Percentiles rank a stretch among this genome's conserved stretches.
These are phyloP conservation scores for Serendipita sp. DNA, from an alignment of 768 basidiomycete species.

Conservation along the genomic window DNA sequence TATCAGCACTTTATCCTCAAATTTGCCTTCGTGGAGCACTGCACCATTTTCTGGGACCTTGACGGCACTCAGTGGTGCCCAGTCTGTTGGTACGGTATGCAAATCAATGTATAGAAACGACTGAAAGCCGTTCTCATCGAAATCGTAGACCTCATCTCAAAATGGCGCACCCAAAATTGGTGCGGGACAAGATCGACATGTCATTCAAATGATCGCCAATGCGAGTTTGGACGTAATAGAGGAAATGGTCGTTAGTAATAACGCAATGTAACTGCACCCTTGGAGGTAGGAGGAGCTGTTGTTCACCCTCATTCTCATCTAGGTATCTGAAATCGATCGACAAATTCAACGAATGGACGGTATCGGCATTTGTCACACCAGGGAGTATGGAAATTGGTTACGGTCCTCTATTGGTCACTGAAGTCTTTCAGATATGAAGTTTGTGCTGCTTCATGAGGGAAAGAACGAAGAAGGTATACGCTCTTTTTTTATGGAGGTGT, in stretches of 20 bases:
- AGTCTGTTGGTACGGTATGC: conserved; percentile 30
- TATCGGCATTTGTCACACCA: conserved; percentile 90
- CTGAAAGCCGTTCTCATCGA: background rate
- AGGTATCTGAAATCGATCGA: conserved; percentile 95
- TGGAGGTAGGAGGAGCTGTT: background rate
- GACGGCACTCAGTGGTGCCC: conserved; percentile 72
- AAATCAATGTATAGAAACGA: background rate
- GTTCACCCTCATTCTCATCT: background rate
- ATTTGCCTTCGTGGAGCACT: conserved; percentile 79
- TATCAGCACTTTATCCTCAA: conserved; percentile 57
- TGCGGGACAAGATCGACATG: conserved; percentile 76
- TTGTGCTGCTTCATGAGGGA: conserved; percentile 81
- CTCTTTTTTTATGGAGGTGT: conserved; percentile 82
- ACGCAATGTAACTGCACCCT: conserved; percentile 44
- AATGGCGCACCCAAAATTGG: conserved; percentile 52
- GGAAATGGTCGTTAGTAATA: conserved; percentile 75
- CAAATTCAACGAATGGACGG: conserved; percentile 97
- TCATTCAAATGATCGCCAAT: conserved; percentile 98
- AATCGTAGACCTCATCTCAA: conserved; percentile 29
- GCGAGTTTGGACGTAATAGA: conserved; percentile 90
- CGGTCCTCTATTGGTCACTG: conserved; percentile 6
- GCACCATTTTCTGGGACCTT: conserved; percentile 82
- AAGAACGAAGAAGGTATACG: conserved; percentile 97
- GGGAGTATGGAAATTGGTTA: conserved; percentile 55
- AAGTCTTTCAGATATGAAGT: conserved; percentile 64